A percentile compares a stretch with the other conserved stretches of the same genome.
Evolutionary conservation across 1,139 yeast genomes (phyloP).

Genomic region (Zhuliangozyma parablackwelliae): DNA sequence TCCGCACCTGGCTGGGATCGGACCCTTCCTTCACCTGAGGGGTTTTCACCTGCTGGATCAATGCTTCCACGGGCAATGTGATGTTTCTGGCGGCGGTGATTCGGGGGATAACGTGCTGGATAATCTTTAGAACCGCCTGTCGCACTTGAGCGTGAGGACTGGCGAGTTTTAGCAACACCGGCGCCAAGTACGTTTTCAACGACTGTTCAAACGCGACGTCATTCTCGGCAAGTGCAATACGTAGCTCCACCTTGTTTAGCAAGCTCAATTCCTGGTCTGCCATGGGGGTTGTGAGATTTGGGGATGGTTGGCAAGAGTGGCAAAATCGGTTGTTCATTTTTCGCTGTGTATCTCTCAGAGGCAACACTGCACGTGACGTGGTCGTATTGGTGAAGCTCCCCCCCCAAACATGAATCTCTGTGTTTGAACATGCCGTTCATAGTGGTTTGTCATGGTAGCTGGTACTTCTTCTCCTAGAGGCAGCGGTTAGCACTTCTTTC

Average conservation of each 20-base stretch:
- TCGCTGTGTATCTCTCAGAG: no score
- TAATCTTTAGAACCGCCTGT: conserved; percentile 59
- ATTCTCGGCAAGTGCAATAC: conserved; percentile 72
- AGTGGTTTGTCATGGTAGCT: no score
- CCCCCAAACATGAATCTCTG: no score
- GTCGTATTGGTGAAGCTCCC: no score
- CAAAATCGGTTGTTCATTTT: background rate
- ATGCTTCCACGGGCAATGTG: conserved; percentile 56
- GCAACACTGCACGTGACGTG: no score
- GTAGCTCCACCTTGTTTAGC: conserved; percentile 74
- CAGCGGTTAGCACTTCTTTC: no score
- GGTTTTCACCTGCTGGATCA: conserved; percentile 57
- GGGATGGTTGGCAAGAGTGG: background rate
- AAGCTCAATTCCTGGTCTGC: conserved; percentile 53
- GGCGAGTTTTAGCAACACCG: conserved; percentile 71
- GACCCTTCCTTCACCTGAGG: conserved; percentile 45
- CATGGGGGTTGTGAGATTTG: conserved; percentile 20
- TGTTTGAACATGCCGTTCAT: no score
- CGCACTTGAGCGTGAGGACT: conserved; percentile 71
- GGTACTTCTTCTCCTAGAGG: no score
- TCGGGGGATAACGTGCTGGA: conserved; percentile 66
- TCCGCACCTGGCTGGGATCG: conserved; percentile 51
- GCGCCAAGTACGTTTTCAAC: conserved; percentile 64
- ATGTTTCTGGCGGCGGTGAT: conserved; percentile 53
- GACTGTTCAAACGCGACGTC: conserved; percentile 62